These are phyloP conservation scores for Penicillium argentinense DNA, from an alignment of 495 filamentous ascomycete species.

Conservation along the genomic window DNA sequence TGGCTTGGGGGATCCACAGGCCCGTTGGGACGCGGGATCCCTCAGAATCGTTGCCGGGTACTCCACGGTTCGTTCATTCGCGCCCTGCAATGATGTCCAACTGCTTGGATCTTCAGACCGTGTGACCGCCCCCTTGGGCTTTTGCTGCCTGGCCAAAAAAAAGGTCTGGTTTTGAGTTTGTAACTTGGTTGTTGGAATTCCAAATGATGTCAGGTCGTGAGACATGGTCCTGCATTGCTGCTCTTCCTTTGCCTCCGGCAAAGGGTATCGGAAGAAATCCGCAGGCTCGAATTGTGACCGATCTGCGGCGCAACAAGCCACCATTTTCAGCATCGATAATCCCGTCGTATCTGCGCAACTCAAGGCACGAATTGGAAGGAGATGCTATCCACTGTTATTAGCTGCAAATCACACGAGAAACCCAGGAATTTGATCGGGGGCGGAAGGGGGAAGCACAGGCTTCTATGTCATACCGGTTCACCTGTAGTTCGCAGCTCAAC, in stretches of 20 bases:
- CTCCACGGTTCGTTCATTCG: slow-evolving; percentile 22
- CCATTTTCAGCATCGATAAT: neutral
- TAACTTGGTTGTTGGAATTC: slow-evolving; percentile 10
- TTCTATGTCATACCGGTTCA: slow-evolving; percentile 19
- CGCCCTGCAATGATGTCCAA: slow-evolving; percentile 45
- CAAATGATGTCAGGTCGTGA: slow-evolving; percentile 26
- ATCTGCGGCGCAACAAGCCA: neutral
- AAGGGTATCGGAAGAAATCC: slow-evolving; percentile 3
- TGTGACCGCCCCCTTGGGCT: slow-evolving; percentile 20
- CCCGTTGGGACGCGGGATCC: slow-evolving; percentile 5
- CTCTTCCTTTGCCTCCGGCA: slow-evolving; percentile 2
- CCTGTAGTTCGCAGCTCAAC: slow-evolving; percentile 18
- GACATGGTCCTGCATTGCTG: slow-evolving; percentile 9
- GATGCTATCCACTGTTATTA: slow-evolving; percentile 4
- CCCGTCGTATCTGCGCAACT: neutral
- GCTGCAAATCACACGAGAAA: neutral
- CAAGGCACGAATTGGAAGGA: too few species aligned
- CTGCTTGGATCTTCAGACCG: slow-evolving; percentile 21
- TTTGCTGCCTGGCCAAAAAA: slow-evolving; percentile 18
- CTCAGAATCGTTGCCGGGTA: slow-evolving; percentile 13
- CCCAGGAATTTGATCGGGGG: neutral
- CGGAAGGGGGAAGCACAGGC: slow-evolving; percentile 1
- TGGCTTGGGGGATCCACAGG: slow-evolving; percentile 12
- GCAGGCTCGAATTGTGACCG: neutral
- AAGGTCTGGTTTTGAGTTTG: slow-evolving; percentile 17